Evolutionary conservation across 768 basidiomycete genomes (phyloP), one percentile per base, ranked within the genome.

Genomic region (Mycena polygramma): DNA sequence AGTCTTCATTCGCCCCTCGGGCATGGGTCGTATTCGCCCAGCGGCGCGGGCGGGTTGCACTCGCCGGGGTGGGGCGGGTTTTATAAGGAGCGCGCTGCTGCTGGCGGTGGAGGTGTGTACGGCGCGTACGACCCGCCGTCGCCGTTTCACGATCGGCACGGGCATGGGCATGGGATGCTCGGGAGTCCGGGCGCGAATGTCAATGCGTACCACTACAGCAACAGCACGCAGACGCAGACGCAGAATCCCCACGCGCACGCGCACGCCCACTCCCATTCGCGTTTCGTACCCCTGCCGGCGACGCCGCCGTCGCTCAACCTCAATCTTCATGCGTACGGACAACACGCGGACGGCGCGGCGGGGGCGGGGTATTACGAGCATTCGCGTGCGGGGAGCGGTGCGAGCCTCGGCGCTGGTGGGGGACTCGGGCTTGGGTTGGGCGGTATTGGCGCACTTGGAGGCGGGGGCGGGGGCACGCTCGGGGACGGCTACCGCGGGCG

Each of bases 301-400:
- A 41, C 41, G 15, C 41, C 41, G 41, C 41, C 41, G 41, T 41
- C 41, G 41, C 41, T 15, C 41, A 15, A 10, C 2, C 41, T 41
- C 45, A 14, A 46, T 20, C 15, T 19, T 6, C 45, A 46, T 46
- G n/a, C n/a, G 15, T 63, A 64, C 24, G 62, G 41, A 10, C 41
- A 10, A 10, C 41, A 10, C 5, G 41, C 41, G 5, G 41, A 41
- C 41, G 41, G 41, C 17, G 53, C 26, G 14, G 54, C 54, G 54
- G 64, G 64, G 14, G 54, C 54, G 54, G 64, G 64, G 22, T 69
- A 69, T 24, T 69, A 55, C 55, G 36, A 26, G 24, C 52, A 48
- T 6, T 14, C 35, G n/a, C 41, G 41, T 35, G 45, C 9, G 19
- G 15, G 19, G 11, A 48, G 35, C 54, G 45, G 11, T 13, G 15